Base-by-base conservation (phyloP, 345 rosid species). In the Heritiera littoralis region DNA sequence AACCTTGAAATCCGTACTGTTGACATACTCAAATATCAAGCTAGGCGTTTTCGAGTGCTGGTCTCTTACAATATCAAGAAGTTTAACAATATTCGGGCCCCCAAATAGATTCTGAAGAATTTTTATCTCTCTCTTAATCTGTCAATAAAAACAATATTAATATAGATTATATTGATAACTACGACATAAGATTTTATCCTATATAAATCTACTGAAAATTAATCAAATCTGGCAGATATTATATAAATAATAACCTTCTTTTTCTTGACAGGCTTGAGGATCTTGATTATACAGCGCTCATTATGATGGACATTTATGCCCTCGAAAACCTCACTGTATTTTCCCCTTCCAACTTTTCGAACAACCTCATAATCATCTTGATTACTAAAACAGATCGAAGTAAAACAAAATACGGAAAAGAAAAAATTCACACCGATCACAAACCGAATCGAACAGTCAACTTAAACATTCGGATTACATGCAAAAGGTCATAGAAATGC, bases 361-460 rank as follows among this genome's bases (percentile, higher is more conserved):
- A 92, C 94, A 80, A 92, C 96, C 85, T 92, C 96, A 82, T 90
- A 92, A 85, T 92, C 92, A 87, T 92, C 94, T 81, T 92, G 96
- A 72, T 89, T 90, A 28, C 96, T 92, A 80, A 46, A 72, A 78
- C 43, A 84, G 60, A 80, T 60, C 68, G 49, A 32, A 48, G 61
- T 13, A 69, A 8, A 52, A 40, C 4, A 43, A 15, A 6, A 55
- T 43, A 20, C 41, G 4, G 32, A 4, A 45, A 15, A 18, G 2
- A 20, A 41, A 40, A 13, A 40, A 40, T 38, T 6, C 12, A 59
- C 35, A 8, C 35, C 65, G 38, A 60, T 60, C 15, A 20, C 3
- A 11, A n/a, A 59, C 61, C 30, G 11, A 20, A 59, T 20, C 64
- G 5, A 59, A 20, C 64, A n/a, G 35, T 59, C 8, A 9, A 23